These are phyloP conservation scores for Veloboletus limbatus DNA, from an alignment of 1,284 basidiomycete species.

Conservation along the genomic window DNA sequence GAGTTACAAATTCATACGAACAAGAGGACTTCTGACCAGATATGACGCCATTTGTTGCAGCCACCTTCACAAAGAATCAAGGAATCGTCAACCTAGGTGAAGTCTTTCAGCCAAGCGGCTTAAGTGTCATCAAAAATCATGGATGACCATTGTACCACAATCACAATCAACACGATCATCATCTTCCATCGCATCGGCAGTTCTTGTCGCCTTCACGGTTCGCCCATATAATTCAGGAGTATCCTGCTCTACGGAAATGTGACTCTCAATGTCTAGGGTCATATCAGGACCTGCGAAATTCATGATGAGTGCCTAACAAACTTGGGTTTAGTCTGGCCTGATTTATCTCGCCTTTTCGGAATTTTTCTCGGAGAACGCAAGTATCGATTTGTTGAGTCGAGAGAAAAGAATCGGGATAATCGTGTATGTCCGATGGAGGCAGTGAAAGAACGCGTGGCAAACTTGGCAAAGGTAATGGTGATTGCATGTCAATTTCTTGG, in stretches of 20 bases:
- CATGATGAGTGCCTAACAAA: constrained; percentile 45
- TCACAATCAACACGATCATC: constrained; percentile 48
- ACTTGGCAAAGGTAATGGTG: constrained; percentile 12
- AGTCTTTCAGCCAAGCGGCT: constrained; percentile 10
- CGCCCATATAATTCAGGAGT: background rate
- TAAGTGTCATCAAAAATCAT: background rate
- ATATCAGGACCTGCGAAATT: constrained; percentile 1
- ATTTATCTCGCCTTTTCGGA: constrained; percentile 24
- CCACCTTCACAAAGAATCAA: constrained; percentile 61
- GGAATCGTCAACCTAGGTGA: constrained; percentile 49
- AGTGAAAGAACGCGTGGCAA: constrained; percentile 20
- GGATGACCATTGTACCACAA: constrained; percentile 55
- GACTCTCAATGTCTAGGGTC: constrained; percentile 46
- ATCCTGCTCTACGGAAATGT: constrained; percentile 23
- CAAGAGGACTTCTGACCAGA: constrained; percentile 50
- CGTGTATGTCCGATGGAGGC: constrained; percentile 41
- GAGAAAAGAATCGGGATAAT: constrained; percentile 18
- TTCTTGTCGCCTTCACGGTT: background rate
- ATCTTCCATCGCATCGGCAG: constrained; percentile 11
- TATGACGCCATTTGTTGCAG: constrained; percentile 69
- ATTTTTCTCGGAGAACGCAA: constrained; percentile 42
- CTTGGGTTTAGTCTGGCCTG: constrained; percentile 35
- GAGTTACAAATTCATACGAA: background rate
- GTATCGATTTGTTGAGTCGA: constrained; percentile 38
- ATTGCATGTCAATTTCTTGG: constrained; percentile 33